Evolutionary conservation across 768 basidiomycete genomes (phyloP), one percentile per base, ranked within the genome.

Genomic region (Baorangia bicolor): DNA sequence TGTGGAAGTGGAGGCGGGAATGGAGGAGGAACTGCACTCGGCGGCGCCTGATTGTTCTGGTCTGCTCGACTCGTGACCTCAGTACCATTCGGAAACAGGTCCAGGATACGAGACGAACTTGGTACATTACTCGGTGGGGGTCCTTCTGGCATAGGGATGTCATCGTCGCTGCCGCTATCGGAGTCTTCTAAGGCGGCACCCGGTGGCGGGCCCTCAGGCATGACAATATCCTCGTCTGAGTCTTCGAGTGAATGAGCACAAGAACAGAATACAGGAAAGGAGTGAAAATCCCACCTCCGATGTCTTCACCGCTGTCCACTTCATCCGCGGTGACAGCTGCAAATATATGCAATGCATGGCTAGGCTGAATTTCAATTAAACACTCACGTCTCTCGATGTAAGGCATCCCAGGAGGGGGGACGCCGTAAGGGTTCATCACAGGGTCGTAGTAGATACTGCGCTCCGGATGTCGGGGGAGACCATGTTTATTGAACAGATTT

Each of bases 391-490:
- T 74, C 69, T 98, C 92, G 54, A 83, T 75, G 71, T 97, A 98
- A n/a, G 92, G 93, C 94, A 97, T 92, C 8, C 96, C 96, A 13
- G 95, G 96, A 39, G 95, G 95, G 20, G 95, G 86, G 18, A 94
- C 90, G 28, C 94, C 95, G 67, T 79, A 94, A 23, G 94, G 93
- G 68, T 98, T 98, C 83, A 95, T 87, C 39, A 94, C 82, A 28
- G 90, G 82, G 64, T 98, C 90, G 74, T 94, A 98, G 70, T 96
- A 98, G 34, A 95, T 77, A 72, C 90, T 93, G 61, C 92, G 80
- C 66, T 92, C 92, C n/a, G 94, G 94, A 74, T 94, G 91, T 51
- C 88, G 79, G 58, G 93, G 88, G 38, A 92, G 80, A 12, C 94
- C 94, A 64, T 88, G 83, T 70, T 89, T 88, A 64, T 89, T 83